Conservation (phyloP, 345 rosid genomes). For the Eucalyptus sp. region DNA sequence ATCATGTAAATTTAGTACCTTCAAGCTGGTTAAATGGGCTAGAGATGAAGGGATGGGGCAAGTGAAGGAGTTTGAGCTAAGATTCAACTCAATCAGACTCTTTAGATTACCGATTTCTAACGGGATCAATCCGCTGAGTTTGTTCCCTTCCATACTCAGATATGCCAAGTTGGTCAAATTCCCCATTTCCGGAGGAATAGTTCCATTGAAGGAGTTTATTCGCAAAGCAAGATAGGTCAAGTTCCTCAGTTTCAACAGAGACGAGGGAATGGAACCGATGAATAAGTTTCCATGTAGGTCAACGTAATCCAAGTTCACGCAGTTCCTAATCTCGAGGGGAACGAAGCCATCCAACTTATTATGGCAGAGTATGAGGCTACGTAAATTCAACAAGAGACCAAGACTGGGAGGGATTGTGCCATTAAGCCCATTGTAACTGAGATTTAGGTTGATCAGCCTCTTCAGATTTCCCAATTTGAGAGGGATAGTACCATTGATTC, state of each 20-base stretch:
- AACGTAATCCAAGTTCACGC: no score
- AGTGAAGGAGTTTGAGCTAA: not conserved
- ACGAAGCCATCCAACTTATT: no score
- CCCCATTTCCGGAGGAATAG: not conserved
- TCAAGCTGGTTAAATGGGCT: not conserved
- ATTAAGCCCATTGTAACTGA: not conserved
- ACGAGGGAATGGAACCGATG: no score
- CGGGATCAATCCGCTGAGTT: not conserved
- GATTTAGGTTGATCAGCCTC: not conserved
- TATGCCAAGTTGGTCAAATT: not conserved
- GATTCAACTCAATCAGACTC: not conserved
- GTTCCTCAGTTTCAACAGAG: no score
- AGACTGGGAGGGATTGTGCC: not conserved
- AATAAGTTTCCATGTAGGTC: no score
- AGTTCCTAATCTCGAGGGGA: no score
- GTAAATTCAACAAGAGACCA: not conserved
- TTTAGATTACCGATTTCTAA: not conserved
- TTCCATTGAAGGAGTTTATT: not conserved
- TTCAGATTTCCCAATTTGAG: not conserved
- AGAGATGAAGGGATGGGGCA: not conserved
- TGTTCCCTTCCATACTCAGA: not conserved
- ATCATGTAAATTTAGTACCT: not conserved
- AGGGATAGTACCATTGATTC: not conserved
- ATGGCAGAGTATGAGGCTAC: no score
- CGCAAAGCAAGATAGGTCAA: not conserved